A percentile compares a stretch with the other conserved stretches of the same genome.
Conservation (phyloP, 331 rosid genomes). For the Telfairia occidentalis region DNA sequence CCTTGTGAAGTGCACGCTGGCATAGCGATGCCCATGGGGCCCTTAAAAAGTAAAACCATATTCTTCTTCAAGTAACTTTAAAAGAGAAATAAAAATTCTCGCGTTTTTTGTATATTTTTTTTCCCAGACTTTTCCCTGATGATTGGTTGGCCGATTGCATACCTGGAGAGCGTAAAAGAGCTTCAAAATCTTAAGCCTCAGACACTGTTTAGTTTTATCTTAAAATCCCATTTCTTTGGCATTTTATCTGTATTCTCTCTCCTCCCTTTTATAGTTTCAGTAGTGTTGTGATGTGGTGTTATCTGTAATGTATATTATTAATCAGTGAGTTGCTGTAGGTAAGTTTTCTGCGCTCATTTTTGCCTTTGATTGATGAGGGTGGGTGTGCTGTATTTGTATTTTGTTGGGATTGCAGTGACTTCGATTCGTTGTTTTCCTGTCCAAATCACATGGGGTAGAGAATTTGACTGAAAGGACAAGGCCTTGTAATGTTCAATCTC, state of each 20-base stretch:
- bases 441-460: conserved; percentile 63
- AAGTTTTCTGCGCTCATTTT: conserved; percentile 15
- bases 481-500: conserved; percentile 41
- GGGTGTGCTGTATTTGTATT: conserved; percentile 16
- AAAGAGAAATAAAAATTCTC: conserved; percentile 10
- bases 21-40: conserved; percentile 25
- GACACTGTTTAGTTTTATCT: not conserved
- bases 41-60: conserved; percentile 9
- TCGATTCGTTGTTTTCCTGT: conserved; percentile 41
- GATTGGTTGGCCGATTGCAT: conserved; percentile 7
- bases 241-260: not conserved
- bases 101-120: conserved; percentile 20
- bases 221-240: not conserved
- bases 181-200: not conserved
- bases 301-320: not conserved
- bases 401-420: conserved; percentile 29
- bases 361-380: conserved; percentile 8
- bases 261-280: not conserved
- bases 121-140: conserved; percentile 14
- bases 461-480: conserved; percentile 68
- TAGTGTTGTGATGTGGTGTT: not conserved
- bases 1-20: conserved; percentile 79
- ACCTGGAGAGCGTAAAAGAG: not conserved
- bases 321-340: conserved; percentile 7
- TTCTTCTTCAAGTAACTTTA: conserved; percentile 18